These are phyloP conservation scores for Fusarium tupiense DNA, from an alignment of 2,329 filamentous ascomycete species.

Conservation along the genomic window DNA sequence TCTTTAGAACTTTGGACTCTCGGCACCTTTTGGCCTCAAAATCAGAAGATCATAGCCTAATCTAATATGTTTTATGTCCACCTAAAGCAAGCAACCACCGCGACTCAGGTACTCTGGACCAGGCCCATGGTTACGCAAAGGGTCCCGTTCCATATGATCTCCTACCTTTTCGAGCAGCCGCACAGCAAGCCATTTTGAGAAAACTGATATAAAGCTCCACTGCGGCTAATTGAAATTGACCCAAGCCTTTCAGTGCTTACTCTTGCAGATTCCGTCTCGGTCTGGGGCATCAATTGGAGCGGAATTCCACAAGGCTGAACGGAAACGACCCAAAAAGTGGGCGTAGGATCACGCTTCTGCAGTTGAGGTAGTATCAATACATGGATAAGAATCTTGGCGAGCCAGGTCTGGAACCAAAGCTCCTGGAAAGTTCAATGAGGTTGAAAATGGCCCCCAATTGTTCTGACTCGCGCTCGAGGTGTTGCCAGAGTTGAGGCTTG, in stretches of 20 bases:
- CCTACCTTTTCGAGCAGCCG: background rate
- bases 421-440: background rate
- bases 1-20: too few species aligned
- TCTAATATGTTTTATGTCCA: background rate
- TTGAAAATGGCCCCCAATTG: background rate
- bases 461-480: background rate
- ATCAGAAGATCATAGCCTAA: background rate
- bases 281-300: background rate
- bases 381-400: background rate
- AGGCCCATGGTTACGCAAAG: background rate
- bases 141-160: background rate
- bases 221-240: background rate
- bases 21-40: background rate
- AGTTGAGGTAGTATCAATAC: background rate
- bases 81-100: background rate
- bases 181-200: background rate
- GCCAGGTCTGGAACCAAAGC: background rate
- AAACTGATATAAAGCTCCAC: background rate
- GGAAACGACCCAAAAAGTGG: background rate
- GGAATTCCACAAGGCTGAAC: background rate
- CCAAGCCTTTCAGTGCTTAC: conserved; percentile 2
- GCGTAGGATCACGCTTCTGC: background rate
- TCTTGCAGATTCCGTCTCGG: background rate
- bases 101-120: background rate
- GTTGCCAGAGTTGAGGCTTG: background rate